Conservation (phyloP, 73 alveolate genomes). For the Tetrahymena malaccensis region DNA sequence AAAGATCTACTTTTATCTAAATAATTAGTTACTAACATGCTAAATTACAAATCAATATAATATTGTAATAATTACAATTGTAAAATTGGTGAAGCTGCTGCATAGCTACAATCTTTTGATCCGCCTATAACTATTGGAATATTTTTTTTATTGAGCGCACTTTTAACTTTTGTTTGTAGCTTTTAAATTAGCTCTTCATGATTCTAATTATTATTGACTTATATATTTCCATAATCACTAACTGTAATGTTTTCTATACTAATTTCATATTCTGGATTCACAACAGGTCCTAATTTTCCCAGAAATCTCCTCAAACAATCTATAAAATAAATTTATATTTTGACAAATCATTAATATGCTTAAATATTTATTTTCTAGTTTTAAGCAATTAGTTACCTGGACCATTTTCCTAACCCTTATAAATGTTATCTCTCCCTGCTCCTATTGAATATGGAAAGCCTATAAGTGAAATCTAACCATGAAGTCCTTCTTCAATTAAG, state of each 20-base stretch:
- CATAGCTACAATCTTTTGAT: constrained; percentile 35
- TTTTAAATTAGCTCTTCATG: constrained; percentile 21
- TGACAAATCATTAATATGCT: neutral
- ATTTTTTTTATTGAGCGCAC: neutral
- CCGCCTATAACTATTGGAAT: constrained; percentile 53
- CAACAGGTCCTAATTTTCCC: constrained; percentile 39
- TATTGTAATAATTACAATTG: neutral
- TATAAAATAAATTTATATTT: neutral
- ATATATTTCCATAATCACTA: constrained; percentile 44
- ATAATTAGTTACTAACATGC: neutral
- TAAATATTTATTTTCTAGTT: neutral
- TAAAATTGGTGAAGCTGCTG: neutral
- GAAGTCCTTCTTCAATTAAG: constrained; percentile 25
- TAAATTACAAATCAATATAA: no score
- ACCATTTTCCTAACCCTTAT: constrained; percentile 49
- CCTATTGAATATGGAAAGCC: constrained; percentile 54
- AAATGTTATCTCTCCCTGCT: constrained; percentile 31
- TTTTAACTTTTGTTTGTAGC: constrained; percentile 10
- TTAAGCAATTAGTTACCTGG: neutral
- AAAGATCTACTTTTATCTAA: neutral
- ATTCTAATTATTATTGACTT: neutral
- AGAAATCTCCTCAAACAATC: constrained; percentile 41
- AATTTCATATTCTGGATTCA: constrained; percentile 36
- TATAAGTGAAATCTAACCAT: constrained; percentile 43
- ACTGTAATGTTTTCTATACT: constrained; percentile 5